Percentiles rank a stretch among this genome's conserved stretches.
phyloP scores from a whole-genome alignment of 352 stramenopile genomes.

The Phytophthora cajani region DNA sequence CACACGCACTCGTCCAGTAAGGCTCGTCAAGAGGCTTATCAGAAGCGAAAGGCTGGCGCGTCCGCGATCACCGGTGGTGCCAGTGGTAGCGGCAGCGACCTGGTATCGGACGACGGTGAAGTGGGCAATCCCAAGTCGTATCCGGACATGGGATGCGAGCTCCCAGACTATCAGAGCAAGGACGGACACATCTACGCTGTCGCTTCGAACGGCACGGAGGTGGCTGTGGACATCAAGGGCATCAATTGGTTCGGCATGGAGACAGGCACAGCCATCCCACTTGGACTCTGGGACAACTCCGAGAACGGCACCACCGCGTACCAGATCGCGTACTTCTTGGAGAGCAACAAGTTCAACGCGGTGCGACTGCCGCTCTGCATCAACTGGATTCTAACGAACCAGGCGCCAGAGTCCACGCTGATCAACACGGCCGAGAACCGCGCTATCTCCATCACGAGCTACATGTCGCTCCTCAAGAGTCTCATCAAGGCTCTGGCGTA shows the following conservation, averaged over 20 bases:
- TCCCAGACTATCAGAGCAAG: conserved; percentile 70
- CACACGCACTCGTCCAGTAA: conserved; percentile 29
- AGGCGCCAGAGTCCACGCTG: conserved; percentile 43
- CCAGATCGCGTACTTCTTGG: conserved; percentile 46
- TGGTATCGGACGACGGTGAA: conserved; percentile 34
- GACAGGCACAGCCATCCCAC: conserved; percentile 52
- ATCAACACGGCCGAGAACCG: conserved; percentile 65
- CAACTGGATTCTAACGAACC: conserved; percentile 62
- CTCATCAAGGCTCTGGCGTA: conserved; percentile 44
- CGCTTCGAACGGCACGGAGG: conserved; percentile 50
- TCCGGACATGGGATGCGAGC: conserved; percentile 53
- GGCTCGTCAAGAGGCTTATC: conserved; percentile 31
- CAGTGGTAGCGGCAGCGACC: conserved; percentile 36
- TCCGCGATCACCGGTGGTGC: conserved; percentile 21
- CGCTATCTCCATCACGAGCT: conserved; percentile 57
- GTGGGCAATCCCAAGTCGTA: conserved; percentile 80
- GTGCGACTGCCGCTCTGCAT: conserved; percentile 56
- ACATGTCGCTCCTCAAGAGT: conserved; percentile 53
- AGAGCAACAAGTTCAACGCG: conserved; percentile 55
- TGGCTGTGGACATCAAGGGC: conserved; percentile 66
- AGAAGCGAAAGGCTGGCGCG: conserved; percentile 26
- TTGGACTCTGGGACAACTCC: conserved; percentile 70
- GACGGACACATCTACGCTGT: conserved; percentile 63
- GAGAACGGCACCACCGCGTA: conserved; percentile 65
- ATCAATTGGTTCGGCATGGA: conserved; percentile 81